Evolutionary conservation across 805 yeast species (phyloP), one percentile per base, ranked within the genome.

Genomic region (Soucietia sequanensis): DNA sequence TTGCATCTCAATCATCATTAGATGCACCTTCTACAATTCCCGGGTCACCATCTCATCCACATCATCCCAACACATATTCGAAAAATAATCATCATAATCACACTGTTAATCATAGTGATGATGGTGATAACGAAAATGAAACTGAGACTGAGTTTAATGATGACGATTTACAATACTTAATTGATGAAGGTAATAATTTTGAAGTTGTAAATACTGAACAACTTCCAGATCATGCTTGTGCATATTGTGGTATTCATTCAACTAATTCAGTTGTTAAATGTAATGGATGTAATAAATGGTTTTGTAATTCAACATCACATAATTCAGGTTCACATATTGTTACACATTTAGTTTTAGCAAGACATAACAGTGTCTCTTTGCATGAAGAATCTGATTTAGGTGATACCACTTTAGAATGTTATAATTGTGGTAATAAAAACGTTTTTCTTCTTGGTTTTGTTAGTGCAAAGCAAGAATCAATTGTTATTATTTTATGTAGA

Each of bases 321-420:
- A 60, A 76, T 9, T 62, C 75, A 8, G 76, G 84, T 11, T 84
- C 95, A 1, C 97, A 90, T 56, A 85, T 90, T 11, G 80, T 90
- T 13, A 84, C 85, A 12, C 97, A 90, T 59, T 62, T 89, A 54
- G 95, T 88, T 19, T 63, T 85, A 46, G 76, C 95, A 1, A 78
- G 81, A 42, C 97, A 90, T 56, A 80, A 81, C 48, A 67, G 54
- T 20, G 88, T 90, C 2, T 70, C 83, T 2, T 70, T 88, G 30
- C 96, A 89, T 56, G 80, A 80, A 23, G 84, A 83, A 17, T 81
- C 90, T 2, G 89, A 85, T 41, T 66, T 89, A 17, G 96, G 96
- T n/a, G 95, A 84, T 35, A 82, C 90, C 5, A 72, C 80, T 2
- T 63, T 90, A 38, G 97, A 90, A 57, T 90, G 97, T 63, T 90